Conservation (phyloP, 208 protist genomes). For the Plasmodiophora brassicae region DNA sequence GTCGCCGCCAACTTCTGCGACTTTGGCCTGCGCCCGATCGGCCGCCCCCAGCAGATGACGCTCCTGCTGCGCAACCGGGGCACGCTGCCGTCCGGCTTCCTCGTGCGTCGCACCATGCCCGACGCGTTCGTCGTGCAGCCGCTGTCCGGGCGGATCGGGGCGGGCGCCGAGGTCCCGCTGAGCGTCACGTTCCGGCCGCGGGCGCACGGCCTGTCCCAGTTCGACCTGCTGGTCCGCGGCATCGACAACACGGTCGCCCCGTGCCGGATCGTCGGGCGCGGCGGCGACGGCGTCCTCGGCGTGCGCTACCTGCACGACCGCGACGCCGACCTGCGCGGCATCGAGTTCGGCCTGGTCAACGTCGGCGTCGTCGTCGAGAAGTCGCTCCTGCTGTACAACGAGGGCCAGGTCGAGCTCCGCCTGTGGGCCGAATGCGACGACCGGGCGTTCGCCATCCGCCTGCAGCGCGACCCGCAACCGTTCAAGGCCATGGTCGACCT, state of each 20-base stretch:
- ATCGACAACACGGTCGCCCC: neutral
- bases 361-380: neutral
- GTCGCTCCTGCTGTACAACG: neutral
- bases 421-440: neutral
- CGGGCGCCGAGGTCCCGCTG: neutral
- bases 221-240: neutral
- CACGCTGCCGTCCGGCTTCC: neutral
- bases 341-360: neutral
- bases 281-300: neutral
- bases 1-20: no score
- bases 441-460: neutral
- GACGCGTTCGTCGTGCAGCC: neutral
- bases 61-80: neutral
- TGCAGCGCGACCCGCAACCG: neutral
- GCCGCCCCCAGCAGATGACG: neutral
- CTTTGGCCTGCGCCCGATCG: conserved; percentile 12
- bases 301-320: neutral
- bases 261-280: conserved; percentile 4
- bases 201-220: neutral
- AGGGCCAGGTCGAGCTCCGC: neutral
- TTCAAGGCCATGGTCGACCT: neutral
- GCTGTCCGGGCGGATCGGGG: neutral
- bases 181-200: neutral
- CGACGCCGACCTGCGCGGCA: neutral
- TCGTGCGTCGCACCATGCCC: neutral